Evolutionary conservation across 2,329 filamentous ascomycete species (phyloP).

Genomic region (Cercospora sp.): DNA sequence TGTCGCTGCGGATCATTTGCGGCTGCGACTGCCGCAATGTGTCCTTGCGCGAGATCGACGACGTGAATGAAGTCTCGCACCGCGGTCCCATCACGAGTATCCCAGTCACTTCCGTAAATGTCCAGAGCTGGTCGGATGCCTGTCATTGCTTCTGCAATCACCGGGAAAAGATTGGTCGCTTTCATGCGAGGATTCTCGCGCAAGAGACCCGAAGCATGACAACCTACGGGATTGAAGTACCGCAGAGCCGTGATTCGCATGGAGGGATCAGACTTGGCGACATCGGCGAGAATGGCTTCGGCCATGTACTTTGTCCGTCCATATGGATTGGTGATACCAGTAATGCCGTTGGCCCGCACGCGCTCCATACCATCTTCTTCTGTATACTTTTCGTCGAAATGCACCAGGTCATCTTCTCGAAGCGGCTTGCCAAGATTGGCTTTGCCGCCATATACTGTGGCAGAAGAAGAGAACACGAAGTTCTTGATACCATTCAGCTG

Average conservation of each 20-base stretch:
- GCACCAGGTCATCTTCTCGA: slow-evolving; percentile 31
- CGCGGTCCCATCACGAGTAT: slow-evolving; percentile 65
- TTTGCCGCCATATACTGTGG: slow-evolving; percentile 62
- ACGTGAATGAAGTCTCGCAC: slow-evolving; percentile 54
- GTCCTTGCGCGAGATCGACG: slow-evolving; percentile 63
- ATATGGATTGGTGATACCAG: slow-evolving; percentile 65
- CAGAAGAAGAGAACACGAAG: slow-evolving; percentile 68
- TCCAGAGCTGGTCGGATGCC: slow-evolving; percentile 57
- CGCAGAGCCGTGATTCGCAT: slow-evolving; percentile 65
- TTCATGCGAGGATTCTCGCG: slow-evolving; percentile 64
- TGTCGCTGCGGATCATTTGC: slow-evolving; percentile 30
- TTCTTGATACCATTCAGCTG: slow-evolving; percentile 63
- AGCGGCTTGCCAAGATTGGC: slow-evolving; percentile 31
- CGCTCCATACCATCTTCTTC: slow-evolving; percentile 47
- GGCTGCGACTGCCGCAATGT: slow-evolving; percentile 59
- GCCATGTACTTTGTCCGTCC: slow-evolving; percentile 68
- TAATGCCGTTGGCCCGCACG: slow-evolving; percentile 49
- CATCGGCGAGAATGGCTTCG: slow-evolving; percentile 64
- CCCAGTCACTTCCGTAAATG: slow-evolving; percentile 66
- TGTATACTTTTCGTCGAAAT: slow-evolving; percentile 44
- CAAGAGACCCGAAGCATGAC: slow-evolving; percentile 63
- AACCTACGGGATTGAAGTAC: slow-evolving; percentile 70
- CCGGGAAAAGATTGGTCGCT: slow-evolving; percentile 65
- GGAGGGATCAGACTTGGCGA: slow-evolving; percentile 58
- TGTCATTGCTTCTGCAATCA: slow-evolving; percentile 62